phyloP scores from a whole-genome alignment of 2,329 filamentous ascomycete species.

The Amauroascus niger region DNA sequence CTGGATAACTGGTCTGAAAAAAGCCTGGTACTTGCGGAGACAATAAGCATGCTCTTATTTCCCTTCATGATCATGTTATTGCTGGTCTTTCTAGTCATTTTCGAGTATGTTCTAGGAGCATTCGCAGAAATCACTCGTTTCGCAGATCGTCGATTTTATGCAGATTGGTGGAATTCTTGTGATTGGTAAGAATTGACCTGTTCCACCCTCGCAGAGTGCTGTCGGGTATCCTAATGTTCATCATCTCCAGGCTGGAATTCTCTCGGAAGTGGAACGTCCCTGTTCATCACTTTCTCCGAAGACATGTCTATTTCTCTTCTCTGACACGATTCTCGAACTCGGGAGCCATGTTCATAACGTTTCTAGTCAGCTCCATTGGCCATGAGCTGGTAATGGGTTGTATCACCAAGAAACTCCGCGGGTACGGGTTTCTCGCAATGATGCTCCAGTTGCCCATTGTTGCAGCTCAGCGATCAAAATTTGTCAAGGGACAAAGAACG shows the following conservation, averaged over 20 bases:
- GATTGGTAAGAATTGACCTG: constrained; percentile 32
- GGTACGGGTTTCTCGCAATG: constrained; percentile 88
- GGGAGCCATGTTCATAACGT: constrained; percentile 78
- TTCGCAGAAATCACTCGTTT: constrained; percentile 92
- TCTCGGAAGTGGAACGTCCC: constrained; percentile 96
- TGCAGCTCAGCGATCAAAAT: constrained; percentile 72
- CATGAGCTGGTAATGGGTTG: constrained; percentile 97
- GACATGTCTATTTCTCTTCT: constrained; percentile 85
- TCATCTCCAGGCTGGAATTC: constrained; percentile 65
- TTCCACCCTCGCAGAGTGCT: neutral
- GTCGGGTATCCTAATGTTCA: neutral
- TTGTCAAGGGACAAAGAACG: constrained; percentile 62
- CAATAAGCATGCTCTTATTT: constrained; percentile 82
- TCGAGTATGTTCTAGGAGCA: constrained; percentile 89
- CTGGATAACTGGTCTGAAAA: constrained; percentile 51
- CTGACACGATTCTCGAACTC: constrained; percentile 64
- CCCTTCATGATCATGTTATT: constrained; percentile 96
- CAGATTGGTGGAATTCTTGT: constrained; percentile 57
- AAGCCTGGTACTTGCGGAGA: constrained; percentile 73
- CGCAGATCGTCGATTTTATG: constrained; percentile 88
- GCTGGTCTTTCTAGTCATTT: constrained; percentile 94
- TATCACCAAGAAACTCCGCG: constrained; percentile 91
- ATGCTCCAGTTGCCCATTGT: constrained; percentile 96
- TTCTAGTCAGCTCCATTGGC: constrained; percentile 76
- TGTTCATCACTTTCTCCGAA: constrained; percentile 86